Conservation (phyloP, 2,329 filamentous ascomycete genomes). For the Botrytis porri region DNA sequence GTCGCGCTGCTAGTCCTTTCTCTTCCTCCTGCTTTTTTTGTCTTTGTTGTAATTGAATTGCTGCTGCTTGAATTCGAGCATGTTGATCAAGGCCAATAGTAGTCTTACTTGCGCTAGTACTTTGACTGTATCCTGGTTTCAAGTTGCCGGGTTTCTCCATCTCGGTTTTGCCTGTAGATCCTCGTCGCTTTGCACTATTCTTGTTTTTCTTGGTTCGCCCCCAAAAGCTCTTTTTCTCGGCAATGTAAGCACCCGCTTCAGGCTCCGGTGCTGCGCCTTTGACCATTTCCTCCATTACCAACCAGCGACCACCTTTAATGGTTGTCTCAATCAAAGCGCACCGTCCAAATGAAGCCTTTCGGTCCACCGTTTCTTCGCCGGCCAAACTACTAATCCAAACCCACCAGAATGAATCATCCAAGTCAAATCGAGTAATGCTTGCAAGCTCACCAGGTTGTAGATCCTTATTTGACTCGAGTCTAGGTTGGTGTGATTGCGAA, state of each 20-base stretch:
- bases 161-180: constrained; percentile 64
- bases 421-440: constrained; percentile 78
- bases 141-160: constrained; percentile 46
- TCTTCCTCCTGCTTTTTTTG: constrained; percentile 69
- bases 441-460: constrained; percentile 92
- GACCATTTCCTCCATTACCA: constrained; percentile 94
- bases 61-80: constrained; percentile 87
- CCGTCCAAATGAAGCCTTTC: constrained; percentile 90
- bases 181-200: constrained; percentile 58
- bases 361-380: constrained; percentile 77
- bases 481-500: constrained; percentile 77
- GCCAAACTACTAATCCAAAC: constrained; percentile 98
- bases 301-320: constrained; percentile 79
- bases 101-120: constrained; percentile 62
- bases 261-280: constrained; percentile 87
- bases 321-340: constrained; percentile 89
- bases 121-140: constrained; percentile 42
- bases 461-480: constrained; percentile 63
- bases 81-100: constrained; percentile 90
- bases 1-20: constrained; percentile 42
- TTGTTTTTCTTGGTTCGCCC: constrained; percentile 74
- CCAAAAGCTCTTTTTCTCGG: constrained; percentile 93
- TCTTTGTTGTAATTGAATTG: constrained; percentile 73
- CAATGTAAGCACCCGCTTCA: constrained; percentile 82
- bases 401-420: constrained; percentile 99